Evolutionary conservation across 1,284 basidiomycete species (phyloP).

Genomic region (Retiboletus fuscus): DNA sequence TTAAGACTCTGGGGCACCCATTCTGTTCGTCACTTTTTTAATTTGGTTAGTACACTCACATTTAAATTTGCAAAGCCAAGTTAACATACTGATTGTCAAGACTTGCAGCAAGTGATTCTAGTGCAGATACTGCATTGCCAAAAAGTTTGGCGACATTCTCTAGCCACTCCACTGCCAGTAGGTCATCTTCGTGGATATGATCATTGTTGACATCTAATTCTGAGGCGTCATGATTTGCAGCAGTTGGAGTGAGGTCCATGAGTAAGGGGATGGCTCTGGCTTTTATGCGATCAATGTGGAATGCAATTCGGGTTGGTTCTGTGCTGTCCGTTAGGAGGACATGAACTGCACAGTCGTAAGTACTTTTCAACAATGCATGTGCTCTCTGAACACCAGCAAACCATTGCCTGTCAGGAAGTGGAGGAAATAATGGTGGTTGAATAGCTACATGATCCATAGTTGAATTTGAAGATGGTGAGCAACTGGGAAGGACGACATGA

Average conservation of each 20-base stretch:
- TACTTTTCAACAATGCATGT: too few relatives aligned
- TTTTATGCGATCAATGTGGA: background rate
- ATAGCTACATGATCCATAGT: too few relatives aligned
- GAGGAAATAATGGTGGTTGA: too few relatives aligned
- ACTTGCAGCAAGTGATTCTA: background rate
- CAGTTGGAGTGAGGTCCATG: background rate
- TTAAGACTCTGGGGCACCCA: slow-evolving; percentile 24
- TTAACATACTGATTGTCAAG: background rate
- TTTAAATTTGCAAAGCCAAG: too few relatives aligned
- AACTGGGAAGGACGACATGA: too few relatives aligned
- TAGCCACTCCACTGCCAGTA: background rate
- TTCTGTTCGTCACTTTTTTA: background rate
- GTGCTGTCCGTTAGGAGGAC: background rate
- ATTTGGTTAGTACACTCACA: background rate
- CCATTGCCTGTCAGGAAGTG: too few relatives aligned
- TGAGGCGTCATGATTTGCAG: too few relatives aligned
- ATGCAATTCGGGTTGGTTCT: background rate
- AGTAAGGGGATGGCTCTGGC: background rate
- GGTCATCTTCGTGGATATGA: too few relatives aligned
- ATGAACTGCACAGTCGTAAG: background rate
- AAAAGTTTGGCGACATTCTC: background rate
- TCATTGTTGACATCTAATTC: too few relatives aligned
- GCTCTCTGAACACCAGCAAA: too few relatives aligned
- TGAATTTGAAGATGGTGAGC: too few relatives aligned
- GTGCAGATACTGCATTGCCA: background rate